Evolutionary conservation across 768 basidiomycete species (phyloP), one percentile per base, ranked within the genome.

Genomic region (Termitomyces sp.): DNA sequence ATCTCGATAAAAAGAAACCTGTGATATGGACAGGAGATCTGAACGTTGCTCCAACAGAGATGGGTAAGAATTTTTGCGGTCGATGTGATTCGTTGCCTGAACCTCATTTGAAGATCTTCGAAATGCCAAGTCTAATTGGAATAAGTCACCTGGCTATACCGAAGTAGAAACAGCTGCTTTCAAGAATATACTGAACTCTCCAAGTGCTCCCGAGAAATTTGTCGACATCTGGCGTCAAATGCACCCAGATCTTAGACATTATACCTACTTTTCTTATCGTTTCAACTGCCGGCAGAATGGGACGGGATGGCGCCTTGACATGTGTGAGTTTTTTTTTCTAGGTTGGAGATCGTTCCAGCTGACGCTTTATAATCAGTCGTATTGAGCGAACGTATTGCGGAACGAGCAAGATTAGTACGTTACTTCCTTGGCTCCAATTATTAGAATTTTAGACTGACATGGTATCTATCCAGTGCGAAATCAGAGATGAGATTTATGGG

Each of bases 1-100:
- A 84, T 24, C 75, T 95, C 3, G 91, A 94, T 73, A 81, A 78
- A 63, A 84, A 81, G 67, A 96, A 95, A 67, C 87, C 92, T 3
- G 89, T 96, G 11, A 89, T 96, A 58, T 95, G 94, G 94, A 79
- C 82, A 12, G 94, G 94, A 7, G 94, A 96, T 73, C 68, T 95
- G 59, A 96, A 96, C 63, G 91, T 93, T 46, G 91, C 93, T 4
- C 91, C 91, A 2, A 91, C 91, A 0, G 86, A 79, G 52, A 76
- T 82, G 56, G 91, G 91, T 89, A 57, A 54, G 66, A 36, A 22
- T 50, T 12, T 4, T 39, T 7, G 18, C 20, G 33, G 4, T 15
- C 15, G 9, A 49, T 24, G 16, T 4, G 9, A 46, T 35, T 16
- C 11, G 6, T 35, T 50, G 18, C 24, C 49, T 51, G 16, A 24